Evolutionary conservation across 345 rosid genomes (phyloP), one percentile per base, ranked within the genome.

Genomic region (Dimocarpus longan): DNA sequence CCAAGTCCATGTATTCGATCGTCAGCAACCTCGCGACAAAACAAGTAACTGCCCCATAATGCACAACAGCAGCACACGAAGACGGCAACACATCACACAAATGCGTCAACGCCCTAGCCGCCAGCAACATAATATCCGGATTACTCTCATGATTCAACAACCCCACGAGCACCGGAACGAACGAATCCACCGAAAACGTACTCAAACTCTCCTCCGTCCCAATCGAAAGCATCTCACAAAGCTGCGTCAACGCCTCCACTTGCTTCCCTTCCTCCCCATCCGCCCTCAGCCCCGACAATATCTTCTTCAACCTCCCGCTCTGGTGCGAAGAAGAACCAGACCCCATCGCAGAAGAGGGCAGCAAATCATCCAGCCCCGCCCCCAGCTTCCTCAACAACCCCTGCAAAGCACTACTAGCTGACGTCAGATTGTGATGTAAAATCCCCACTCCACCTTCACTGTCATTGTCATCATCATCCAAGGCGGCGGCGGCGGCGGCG

Each of bases 191-290:
- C 0, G 99, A 97, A 84, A 97, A 94, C 12, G 97, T 91, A 78
- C 98, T 93, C 75, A 97, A 82, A 0, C 98, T 93, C 75, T 97
- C 99, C 86, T 97, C 98, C 0, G 99, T 97, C 79, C 99, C 98
- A 77, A 97, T 94, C 0, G 98, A 97, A 24, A 97, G 86, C 95
- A 97, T 94, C 60, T 93, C 99, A 68, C 99, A 91, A 0, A 97
- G 93, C 91, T 97, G 98, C 16, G 99, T 94, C 80, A 97, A 79
- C 9, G 99, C 98, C 88, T 97, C 99, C 79, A 97, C 98, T 81
- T 97, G 99, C 87, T 84, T 97, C 28, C 99, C 99, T 85, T 94
- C 99, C 86, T 94, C 99, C 0, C 98, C 99, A 40, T 94, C 95
- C 0, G 98, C 90, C 11, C 99, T 93, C 89, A 97, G 80, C 28